Base-by-base conservation (phyloP, 345 rosid genomes). In the Clausena lansium region DNA sequence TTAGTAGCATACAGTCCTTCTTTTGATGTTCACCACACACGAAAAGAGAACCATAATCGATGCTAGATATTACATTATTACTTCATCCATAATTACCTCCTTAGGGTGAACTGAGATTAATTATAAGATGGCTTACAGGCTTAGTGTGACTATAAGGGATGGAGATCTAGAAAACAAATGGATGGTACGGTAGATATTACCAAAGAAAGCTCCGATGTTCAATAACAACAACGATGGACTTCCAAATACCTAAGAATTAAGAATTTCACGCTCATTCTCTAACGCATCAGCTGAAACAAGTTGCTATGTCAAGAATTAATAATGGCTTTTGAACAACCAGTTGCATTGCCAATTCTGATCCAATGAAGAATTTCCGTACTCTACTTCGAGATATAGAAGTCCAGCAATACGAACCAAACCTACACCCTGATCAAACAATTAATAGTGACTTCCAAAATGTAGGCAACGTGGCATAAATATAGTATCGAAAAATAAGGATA, bases 301-400 rank as follows among this genome's bases (percentile, higher is more conserved):
- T 77, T 94, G 97, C 84, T 88, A 94, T 17, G 89, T 83, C 70
- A 94, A 76, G 83, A n/a, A n/a, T n/a, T n/a, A 92, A 92, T 13
- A 92, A 87, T 59, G 99, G 99, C 84, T 87, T 96, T 70, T 97
- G 83, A 70, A 98, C 99, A 76, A 94, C 97, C 47, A 91, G 82
- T 83, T 96, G 99, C 99, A 96, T 94, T 36, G 97, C 99, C 87
- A 96, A 78, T 76, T 96, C 97, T 74, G 94, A 90, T 76, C 99
- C 98, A 85, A 73, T 54, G 79, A 87, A 77, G 87, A 77, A 78
- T 55, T 86, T 72, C 75, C 85, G 65, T 81, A 85, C 84, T 88
- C 95, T 75, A 89, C 85, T 83, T 92, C 92, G 32, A 96, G 92
- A 78, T 97, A 90, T 67, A 96, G n/a, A 79, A 94, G 86, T 72